A percentile compares a stretch with the other conserved stretches of the same genome.
Evolutionary conservation across 306 rosid genomes (phyloP).

Genomic region (Cucumis cinereus): DNA sequence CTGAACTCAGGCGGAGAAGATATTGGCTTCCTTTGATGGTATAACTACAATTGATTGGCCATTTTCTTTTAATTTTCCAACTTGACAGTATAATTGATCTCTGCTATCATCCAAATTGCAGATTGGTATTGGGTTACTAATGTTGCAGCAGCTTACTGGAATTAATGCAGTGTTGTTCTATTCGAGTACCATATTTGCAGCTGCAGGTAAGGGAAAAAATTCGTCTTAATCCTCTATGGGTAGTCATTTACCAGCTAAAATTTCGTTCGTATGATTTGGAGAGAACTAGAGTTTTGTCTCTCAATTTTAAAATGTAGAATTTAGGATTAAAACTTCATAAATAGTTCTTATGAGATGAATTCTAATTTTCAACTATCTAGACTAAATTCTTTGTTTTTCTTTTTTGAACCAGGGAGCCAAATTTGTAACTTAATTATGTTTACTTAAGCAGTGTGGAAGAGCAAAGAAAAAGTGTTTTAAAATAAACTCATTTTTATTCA

Average conservation of each 20-base stretch:
- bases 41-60: neutral
- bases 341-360: no score
- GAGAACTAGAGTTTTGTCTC: no score
- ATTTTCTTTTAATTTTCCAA: neutral
- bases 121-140: constrained; percentile 69
- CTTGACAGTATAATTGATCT: neutral
- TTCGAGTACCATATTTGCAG: constrained; percentile 64
- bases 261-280: no score
- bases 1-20: constrained; percentile 71
- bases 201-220: constrained; percentile 40
- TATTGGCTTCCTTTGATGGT: constrained; percentile 82
- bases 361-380: no score
- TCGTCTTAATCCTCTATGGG: neutral
- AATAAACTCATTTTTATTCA: no score
- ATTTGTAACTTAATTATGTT: no score
- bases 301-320: no score
- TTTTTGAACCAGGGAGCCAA: no score
- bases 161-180: constrained; percentile 77
- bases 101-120: constrained; percentile 17
- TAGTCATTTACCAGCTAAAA: neutral
- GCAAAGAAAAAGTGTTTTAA: no score
- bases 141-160: constrained; percentile 73
- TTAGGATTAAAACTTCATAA: no score
- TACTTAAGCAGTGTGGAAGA: no score
- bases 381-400: no score